Evolutionary conservation across 2,329 filamentous ascomycete genomes (phyloP).

Genomic region (Fusarium decemcellulare): DNA sequence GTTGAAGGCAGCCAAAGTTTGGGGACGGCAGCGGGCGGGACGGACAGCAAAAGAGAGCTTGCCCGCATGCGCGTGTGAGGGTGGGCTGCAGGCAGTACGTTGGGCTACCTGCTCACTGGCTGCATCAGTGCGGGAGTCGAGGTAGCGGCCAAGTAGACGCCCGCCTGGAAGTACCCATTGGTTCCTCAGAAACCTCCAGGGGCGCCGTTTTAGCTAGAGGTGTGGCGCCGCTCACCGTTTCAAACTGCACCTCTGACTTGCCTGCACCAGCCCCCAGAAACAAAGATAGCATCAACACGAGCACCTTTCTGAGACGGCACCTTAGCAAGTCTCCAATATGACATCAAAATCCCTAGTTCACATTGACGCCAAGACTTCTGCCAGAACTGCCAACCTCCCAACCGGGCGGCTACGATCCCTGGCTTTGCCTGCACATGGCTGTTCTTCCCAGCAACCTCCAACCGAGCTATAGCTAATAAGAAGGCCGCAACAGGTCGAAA

Average conservation of each 20-base stretch:
- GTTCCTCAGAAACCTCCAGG: slow-evolving; percentile 2
- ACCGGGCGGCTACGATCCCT: slow-evolving; percentile 5
- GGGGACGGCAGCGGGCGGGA: slow-evolving; percentile 33
- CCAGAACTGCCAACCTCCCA: neutral
- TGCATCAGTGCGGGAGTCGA: neutral
- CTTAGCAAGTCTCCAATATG: slow-evolving; percentile 19
- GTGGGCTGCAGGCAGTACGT: slow-evolving; percentile 6
- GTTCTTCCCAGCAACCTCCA: neutral
- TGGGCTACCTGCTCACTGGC: neutral
- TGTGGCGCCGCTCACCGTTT: slow-evolving; percentile 13
- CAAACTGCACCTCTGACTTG: slow-evolving; percentile 6
- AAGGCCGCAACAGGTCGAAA: slow-evolving; percentile 26
- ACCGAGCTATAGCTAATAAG: slow-evolving; percentile 14
- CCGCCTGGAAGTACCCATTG: slow-evolving; percentile 1
- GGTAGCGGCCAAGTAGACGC: neutral
- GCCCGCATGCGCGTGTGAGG: neutral
- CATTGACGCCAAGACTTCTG: slow-evolving; percentile 4
- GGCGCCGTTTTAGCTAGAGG: slow-evolving; percentile 14
- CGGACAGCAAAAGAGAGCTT: slow-evolving; percentile 17
- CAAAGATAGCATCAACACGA: slow-evolving; percentile 26
- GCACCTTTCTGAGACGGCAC: slow-evolving; percentile 29
- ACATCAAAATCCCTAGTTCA: slow-evolving; percentile 21
- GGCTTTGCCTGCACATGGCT: neutral
- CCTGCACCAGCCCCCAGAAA: slow-evolving; percentile 19
- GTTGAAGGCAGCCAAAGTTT: slow-evolving; percentile 19